Conservation (phyloP, 257 asterid genomes). For the Ilex aquifolium region DNA sequence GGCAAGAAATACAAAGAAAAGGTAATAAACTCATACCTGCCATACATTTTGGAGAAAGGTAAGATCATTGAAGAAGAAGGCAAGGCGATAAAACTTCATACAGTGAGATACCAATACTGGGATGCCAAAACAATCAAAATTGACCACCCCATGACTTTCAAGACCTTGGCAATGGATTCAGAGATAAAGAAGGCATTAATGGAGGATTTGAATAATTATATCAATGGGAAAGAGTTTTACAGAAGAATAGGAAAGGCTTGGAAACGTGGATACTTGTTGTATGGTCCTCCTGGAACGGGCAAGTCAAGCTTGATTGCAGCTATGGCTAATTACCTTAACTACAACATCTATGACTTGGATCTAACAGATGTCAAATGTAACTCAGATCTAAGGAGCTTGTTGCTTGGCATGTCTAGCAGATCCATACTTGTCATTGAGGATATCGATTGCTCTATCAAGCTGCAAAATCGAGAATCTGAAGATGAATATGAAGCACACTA, state of each 20-base stretch:
- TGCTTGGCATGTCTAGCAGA: not conserved
- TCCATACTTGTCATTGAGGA: not conserved
- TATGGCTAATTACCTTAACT: too few species aligned
- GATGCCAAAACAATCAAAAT: not conserved
- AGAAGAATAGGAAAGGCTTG: not conserved
- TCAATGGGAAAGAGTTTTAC: not conserved
- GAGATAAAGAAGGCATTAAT: not conserved
- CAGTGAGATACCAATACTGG: not conserved
- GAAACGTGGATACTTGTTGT: not conserved
- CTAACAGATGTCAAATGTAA: not conserved
- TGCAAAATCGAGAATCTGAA: not conserved
- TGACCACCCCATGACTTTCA: not conserved
- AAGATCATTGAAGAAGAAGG: not conserved
- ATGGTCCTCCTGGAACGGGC: not conserved
- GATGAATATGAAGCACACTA: not conserved
- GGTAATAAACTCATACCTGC: not conserved
- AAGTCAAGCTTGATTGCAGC: not conserved
- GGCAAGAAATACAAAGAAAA: not conserved
- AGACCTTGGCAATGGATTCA: not conserved
- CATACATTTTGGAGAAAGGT: not conserved
- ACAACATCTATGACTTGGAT: not conserved
- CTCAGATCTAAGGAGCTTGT: not conserved
- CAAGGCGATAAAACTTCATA: not conserved
- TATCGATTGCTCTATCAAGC: not conserved
- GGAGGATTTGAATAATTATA: not conserved